phyloP scores from a whole-genome alignment of 441 rosid genomes.

The Populus hybrid region DNA sequence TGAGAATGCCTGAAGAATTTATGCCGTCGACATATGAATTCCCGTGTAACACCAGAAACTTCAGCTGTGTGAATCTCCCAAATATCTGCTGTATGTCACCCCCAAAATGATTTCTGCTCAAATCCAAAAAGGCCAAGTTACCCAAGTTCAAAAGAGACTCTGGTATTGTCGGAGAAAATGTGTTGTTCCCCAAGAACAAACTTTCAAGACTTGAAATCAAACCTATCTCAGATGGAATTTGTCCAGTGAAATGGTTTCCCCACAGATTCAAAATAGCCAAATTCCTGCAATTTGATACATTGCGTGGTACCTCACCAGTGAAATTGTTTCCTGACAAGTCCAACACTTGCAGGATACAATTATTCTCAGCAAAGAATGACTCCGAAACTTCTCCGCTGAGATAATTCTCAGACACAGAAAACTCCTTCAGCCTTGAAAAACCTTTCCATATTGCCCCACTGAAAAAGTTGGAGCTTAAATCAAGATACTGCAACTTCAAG shows the following conservation, averaged over 20 bases:
- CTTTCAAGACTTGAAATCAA: slow-evolving; percentile 50
- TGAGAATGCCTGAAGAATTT: slow-evolving; percentile 60
- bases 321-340: slow-evolving; percentile 62
- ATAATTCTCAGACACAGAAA: slow-evolving; percentile 52
- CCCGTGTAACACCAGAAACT: slow-evolving; percentile 51
- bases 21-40: slow-evolving; percentile 62
- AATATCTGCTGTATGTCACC: slow-evolving; percentile 62
- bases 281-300: slow-evolving; percentile 52
- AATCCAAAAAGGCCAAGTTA: slow-evolving; percentile 55
- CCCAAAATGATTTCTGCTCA: slow-evolving; percentile 64
- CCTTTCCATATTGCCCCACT: slow-evolving; percentile 54
- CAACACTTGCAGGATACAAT: slow-evolving; percentile 50
- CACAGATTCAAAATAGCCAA: slow-evolving; percentile 46
- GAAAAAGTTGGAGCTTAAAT: slow-evolving; percentile 61
- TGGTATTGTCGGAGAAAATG: slow-evolving; percentile 52
- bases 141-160: slow-evolving; percentile 55
- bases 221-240: slow-evolving; percentile 63
- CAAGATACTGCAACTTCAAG: slow-evolving; percentile 52
- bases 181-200: slow-evolving; percentile 69
- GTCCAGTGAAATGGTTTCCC: slow-evolving; percentile 63
- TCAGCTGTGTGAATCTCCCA: slow-evolving; percentile 61
- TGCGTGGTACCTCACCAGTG: slow-evolving; percentile 41
- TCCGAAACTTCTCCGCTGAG: slow-evolving; percentile 41
- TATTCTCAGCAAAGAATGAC: slow-evolving; percentile 34
- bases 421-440: slow-evolving; percentile 51